These are phyloP conservation scores for Trichocladium antarcticum DNA, from an alignment of 495 filamentous ascomycete genomes.

Conservation along the genomic window DNA sequence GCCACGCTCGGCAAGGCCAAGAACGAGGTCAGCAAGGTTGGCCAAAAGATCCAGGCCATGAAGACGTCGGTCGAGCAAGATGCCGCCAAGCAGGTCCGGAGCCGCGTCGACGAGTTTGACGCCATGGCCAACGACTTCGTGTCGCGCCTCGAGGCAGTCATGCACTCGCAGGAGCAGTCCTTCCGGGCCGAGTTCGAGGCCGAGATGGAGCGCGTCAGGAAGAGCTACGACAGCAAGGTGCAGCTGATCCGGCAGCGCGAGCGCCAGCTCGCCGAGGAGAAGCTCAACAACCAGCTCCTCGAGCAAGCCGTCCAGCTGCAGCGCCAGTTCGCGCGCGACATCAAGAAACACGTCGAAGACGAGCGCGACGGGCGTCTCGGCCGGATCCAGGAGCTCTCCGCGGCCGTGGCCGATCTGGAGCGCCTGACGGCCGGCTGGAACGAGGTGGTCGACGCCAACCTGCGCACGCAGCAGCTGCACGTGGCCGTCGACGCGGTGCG, in stretches of 20 bases:
- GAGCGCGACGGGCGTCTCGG: slow-evolving; percentile 81
- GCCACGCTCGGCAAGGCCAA: slow-evolving; percentile 72
- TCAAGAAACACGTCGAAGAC: slow-evolving; percentile 71
- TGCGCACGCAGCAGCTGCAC: slow-evolving; percentile 88
- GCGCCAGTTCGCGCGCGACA: slow-evolving; percentile 63
- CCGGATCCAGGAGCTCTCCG: slow-evolving; percentile 69
- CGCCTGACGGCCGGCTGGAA: slow-evolving; percentile 75
- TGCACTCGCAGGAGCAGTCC: slow-evolving; percentile 60
- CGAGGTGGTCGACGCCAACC: slow-evolving; percentile 73
- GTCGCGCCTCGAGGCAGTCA: slow-evolving; percentile 59
- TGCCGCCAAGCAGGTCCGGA: slow-evolving; percentile 64
- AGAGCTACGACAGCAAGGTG: slow-evolving; percentile 69
- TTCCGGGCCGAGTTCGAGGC: slow-evolving; percentile 83
- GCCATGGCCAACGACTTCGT: slow-evolving; percentile 57
- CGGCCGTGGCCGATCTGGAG: slow-evolving; percentile 68
- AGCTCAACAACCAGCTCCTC: slow-evolving; percentile 69
- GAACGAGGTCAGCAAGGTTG: slow-evolving; percentile 64
- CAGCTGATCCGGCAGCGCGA: slow-evolving; percentile 62
- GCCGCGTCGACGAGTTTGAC: slow-evolving; percentile 48
- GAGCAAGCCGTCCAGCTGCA: slow-evolving; percentile 86
- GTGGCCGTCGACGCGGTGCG: slow-evolving; percentile 91
- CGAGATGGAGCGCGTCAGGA: slow-evolving; percentile 65
- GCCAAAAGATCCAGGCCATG: slow-evolving; percentile 58
- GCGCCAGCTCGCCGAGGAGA: slow-evolving; percentile 65
- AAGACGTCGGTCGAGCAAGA: slow-evolving; percentile 54